Evolutionary conservation across 169 alveolate species (phyloP).

Genomic region (Fabrea salina): DNA sequence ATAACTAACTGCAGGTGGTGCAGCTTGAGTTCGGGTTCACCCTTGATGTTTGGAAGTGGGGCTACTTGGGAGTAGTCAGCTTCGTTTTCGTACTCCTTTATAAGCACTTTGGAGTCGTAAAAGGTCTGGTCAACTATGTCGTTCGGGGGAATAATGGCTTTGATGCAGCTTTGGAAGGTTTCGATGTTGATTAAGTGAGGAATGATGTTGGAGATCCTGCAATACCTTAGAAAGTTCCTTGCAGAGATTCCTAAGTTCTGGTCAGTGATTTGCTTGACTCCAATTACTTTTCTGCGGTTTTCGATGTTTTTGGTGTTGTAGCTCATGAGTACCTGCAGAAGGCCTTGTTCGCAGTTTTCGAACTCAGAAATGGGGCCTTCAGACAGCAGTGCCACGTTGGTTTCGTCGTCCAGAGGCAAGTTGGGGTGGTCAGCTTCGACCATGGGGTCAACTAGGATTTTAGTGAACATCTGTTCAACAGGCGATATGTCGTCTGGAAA

Average conservation of each 20-base stretch:
- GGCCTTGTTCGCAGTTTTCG: slow-evolving; percentile 33
- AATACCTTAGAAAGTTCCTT: slow-evolving; percentile 43
- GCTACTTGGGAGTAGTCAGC: neutral
- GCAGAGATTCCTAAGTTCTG: slow-evolving; percentile 43
- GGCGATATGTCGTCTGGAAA: slow-evolving; percentile 50
- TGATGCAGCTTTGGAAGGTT: slow-evolving; percentile 36
- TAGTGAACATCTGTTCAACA: slow-evolving; percentile 55
- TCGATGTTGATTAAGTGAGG: slow-evolving; percentile 65
- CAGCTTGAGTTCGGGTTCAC: slow-evolving; percentile 23
- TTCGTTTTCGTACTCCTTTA: slow-evolving; percentile 10
- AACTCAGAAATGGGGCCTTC: slow-evolving; percentile 42
- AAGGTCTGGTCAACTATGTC: neutral
- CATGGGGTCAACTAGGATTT: slow-evolving; percentile 51
- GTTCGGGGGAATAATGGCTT: slow-evolving; percentile 49
- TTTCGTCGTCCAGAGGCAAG: slow-evolving; percentile 51
- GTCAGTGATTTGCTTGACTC: slow-evolving; percentile 43
- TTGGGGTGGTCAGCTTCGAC: slow-evolving; percentile 21
- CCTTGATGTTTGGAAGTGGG: neutral
- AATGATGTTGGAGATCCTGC: slow-evolving; percentile 34
- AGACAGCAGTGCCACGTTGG: slow-evolving; percentile 37
- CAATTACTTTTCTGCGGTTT: slow-evolving; percentile 26
- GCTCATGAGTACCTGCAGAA: slow-evolving; percentile 35
- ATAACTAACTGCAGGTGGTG: neutral
- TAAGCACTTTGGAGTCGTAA: neutral
- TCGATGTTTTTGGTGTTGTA: slow-evolving; percentile 44